Evolutionary conservation across 257 asterid genomes (phyloP).

Genomic region (Lithospermum erythrorhizon): DNA sequence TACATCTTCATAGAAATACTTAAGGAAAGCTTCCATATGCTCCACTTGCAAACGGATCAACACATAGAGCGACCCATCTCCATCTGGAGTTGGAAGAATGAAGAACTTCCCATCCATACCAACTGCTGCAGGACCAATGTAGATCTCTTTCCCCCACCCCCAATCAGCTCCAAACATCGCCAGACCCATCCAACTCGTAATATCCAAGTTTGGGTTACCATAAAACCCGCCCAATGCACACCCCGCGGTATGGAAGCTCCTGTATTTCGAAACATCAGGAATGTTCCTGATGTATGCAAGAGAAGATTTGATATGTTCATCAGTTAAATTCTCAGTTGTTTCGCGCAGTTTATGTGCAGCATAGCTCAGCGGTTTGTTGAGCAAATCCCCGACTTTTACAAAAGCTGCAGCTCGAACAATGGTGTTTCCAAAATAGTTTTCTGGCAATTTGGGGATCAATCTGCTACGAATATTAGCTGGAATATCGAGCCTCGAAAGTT

Average conservation of each 20-base stretch:
- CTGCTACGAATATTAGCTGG: slow-evolving; percentile 6
- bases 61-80: slow-evolving; percentile 12
- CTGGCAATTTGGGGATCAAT: slow-evolving; percentile 16
- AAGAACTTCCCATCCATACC: slow-evolving; percentile 13
- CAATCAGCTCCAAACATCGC: slow-evolving; percentile 10
- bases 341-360: slow-evolving; percentile 12
- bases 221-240: slow-evolving; percentile 10
- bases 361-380: slow-evolving; percentile 7
- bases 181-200: slow-evolving; percentile 20
- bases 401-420: slow-evolving; percentile 4
- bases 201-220: slow-evolving; percentile 18
- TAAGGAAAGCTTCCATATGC: slow-evolving; percentile 12
- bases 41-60: slow-evolving; percentile 20
- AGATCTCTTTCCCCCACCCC: slow-evolving; percentile 23
- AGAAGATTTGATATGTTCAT: slow-evolving; percentile 14
- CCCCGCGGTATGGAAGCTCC: slow-evolving; percentile 10
- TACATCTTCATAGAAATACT: slow-evolving; percentile 15
- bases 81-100: slow-evolving; percentile 7
- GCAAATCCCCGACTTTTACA: slow-evolving; percentile 8
- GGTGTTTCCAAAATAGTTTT: slow-evolving; percentile 20
- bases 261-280: slow-evolving; percentile 2
- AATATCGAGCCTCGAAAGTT: slow-evolving; percentile 10
- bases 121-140: slow-evolving; percentile 19
- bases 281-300: slow-evolving; percentile 5
- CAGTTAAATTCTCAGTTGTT: slow-evolving; percentile 2